A percentile compares a stretch with the other conserved stretches of the same genome.
These are phyloP conservation scores for Psilocybe tampanensis DNA, from an alignment of 768 basidiomycete genomes.

Conservation along the genomic window DNA sequence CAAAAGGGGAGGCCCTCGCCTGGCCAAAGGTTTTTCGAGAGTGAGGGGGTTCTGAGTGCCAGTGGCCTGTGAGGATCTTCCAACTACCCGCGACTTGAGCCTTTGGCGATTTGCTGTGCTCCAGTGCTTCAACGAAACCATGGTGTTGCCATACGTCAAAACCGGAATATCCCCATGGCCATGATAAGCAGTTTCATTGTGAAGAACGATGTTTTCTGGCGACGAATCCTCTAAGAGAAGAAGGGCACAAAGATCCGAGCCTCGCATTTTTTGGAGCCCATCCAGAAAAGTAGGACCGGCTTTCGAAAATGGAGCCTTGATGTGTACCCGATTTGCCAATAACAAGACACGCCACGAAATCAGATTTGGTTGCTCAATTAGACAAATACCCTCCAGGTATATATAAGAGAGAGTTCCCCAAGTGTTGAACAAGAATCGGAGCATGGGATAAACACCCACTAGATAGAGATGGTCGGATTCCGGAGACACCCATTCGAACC, in stretches of 20 bases:
- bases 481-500: conserved; percentile 21
- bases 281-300: neutral
- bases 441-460: conserved; percentile 10
- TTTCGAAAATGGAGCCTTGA: conserved; percentile 3
- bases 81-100: conserved; percentile 1
- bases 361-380: conserved; percentile 12
- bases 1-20: too few species aligned
- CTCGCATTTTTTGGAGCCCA: conserved; percentile 1
- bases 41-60: too few species aligned
- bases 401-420: conserved; percentile 17
- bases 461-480: neutral
- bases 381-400: conserved; percentile 18
- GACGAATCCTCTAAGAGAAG: conserved; percentile 5
- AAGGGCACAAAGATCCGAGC: neutral
- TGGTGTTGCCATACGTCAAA: conserved; percentile 8
- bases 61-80: neutral
- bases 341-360: conserved; percentile 6
- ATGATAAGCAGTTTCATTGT: neutral
- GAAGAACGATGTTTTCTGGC: neutral
- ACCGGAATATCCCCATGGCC: neutral
- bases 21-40: neutral
- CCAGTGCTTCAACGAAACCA: conserved; percentile 12
- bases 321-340: conserved; percentile 13
- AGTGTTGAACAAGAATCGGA: conserved; percentile 12
- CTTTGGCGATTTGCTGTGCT: neutral